phyloP scores from a whole-genome alignment of 257 asterid genomes.

The Capsicum rhomboideum region DNA sequence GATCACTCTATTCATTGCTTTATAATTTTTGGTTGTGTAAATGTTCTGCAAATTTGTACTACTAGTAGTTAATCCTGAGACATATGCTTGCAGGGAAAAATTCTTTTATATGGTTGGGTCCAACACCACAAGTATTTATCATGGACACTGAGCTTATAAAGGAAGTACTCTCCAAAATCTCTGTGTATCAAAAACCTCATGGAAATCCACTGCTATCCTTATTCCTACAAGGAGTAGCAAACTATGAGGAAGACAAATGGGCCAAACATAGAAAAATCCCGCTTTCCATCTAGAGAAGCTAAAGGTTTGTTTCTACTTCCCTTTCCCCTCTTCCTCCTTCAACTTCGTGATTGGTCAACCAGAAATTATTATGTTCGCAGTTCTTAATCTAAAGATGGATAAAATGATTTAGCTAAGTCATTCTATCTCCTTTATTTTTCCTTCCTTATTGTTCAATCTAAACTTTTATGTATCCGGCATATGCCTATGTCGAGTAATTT shows the following conservation, averaged over 20 bases:
- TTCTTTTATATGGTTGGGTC: conserved; percentile 45
- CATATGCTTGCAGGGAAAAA: conserved; percentile 30
- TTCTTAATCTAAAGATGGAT: background rate
- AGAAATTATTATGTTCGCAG: background rate
- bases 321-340: background rate
- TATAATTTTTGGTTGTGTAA: background rate
- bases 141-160: conserved; percentile 37
- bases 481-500: background rate
- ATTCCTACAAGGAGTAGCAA: conserved; percentile 24
- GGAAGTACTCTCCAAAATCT: conserved; percentile 30
- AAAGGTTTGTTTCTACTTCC: background rate
- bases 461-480: background rate
- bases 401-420: background rate
- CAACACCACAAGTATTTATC: conserved; percentile 28
- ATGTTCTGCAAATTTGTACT: background rate
- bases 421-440: background rate
- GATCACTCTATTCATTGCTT: background rate
- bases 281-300: background rate
- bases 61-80: background rate
- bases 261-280: conserved; percentile 38
- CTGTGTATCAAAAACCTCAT: conserved; percentile 18
- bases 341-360: background rate
- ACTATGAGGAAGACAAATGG: conserved; percentile 42
- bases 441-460: background rate
- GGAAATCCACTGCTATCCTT: conserved; percentile 26